These are phyloP conservation scores for Begonia fuchsioides DNA, from an alignment of 306 rosid species.

Conservation along the genomic window DNA sequence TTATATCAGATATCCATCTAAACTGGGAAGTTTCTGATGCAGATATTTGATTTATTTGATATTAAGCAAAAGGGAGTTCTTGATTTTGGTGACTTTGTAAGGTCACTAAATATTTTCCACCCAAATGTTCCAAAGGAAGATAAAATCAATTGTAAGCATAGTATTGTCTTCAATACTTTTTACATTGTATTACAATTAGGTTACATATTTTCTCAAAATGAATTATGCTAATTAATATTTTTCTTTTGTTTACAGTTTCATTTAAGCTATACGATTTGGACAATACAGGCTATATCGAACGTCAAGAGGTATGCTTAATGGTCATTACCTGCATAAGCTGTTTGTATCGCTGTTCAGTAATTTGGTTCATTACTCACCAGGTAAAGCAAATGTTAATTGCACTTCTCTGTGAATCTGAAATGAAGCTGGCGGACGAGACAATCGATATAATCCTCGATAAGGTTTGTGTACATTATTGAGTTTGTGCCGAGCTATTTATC, in stretches of 20 bases:
- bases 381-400: slow-evolving; percentile 84
- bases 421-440: slow-evolving; percentile 71
- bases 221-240: neutral
- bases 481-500: too few relatives aligned
- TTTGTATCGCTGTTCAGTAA: too few relatives aligned
- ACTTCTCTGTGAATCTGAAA: slow-evolving; percentile 69
- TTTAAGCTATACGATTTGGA: slow-evolving; percentile 76
- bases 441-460: slow-evolving; percentile 60
- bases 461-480: slow-evolving; percentile 22
- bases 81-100: slow-evolving; percentile 12
- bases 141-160: slow-evolving; percentile 6
- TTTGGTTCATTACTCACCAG: slow-evolving; percentile 19
- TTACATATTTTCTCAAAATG: neutral
- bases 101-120: slow-evolving; percentile 9
- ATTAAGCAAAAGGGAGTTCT: slow-evolving; percentile 7
- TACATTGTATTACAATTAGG: neutral
- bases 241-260: slow-evolving; percentile 43
- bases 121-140: slow-evolving; percentile 8
- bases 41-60: slow-evolving; percentile 15
- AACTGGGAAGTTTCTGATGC: neutral
- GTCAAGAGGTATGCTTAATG: slow-evolving; percentile 44
- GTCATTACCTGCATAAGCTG: too few relatives aligned
- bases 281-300: slow-evolving; percentile 70
- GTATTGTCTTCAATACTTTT: neutral
- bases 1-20: too few relatives aligned